A percentile compares a stretch with the other conserved stretches of the same genome.
phyloP scores from a whole-genome alignment of 176 grass and related monocot genomes.

The Guadua angustifolia region DNA sequence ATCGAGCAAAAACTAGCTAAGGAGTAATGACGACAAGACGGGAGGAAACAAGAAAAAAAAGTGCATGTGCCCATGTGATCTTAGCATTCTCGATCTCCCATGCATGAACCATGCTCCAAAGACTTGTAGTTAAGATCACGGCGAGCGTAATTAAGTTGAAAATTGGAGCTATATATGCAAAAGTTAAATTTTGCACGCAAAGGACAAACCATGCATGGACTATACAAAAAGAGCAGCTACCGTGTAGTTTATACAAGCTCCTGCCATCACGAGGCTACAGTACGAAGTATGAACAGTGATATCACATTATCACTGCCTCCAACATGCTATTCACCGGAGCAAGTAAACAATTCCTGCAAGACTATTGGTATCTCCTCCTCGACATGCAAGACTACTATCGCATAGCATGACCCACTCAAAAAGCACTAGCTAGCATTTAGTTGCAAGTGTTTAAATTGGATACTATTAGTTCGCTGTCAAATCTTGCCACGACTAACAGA shows the following conservation, averaged over 20 bases:
- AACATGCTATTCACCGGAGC: neutral
- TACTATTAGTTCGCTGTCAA: neutral
- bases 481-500: neutral
- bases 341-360: neutral
- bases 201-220: constrained; percentile 34
- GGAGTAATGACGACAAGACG: too few relatives aligned
- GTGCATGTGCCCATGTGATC: too few relatives aligned
- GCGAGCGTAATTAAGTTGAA: neutral
- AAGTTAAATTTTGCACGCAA: neutral
- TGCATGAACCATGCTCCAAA: neutral
- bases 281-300: constrained; percentile 17
- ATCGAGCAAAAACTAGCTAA: neutral
- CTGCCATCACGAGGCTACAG: constrained; percentile 20
- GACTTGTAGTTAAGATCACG: neutral
- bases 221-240: neutral
- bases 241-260: neutral
- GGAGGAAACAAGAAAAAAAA: too few relatives aligned
- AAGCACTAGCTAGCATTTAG: neutral
- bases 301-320: constrained; percentile 17
- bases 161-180: neutral
- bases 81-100: neutral
- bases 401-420: neutral
- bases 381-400: neutral
- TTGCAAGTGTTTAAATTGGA: neutral
- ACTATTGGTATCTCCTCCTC: too few relatives aligned